Evolutionary conservation across 1,284 basidiomycete species (phyloP), one percentile per base, ranked within the genome.

Genomic region (Prillingera fragicola): DNA sequence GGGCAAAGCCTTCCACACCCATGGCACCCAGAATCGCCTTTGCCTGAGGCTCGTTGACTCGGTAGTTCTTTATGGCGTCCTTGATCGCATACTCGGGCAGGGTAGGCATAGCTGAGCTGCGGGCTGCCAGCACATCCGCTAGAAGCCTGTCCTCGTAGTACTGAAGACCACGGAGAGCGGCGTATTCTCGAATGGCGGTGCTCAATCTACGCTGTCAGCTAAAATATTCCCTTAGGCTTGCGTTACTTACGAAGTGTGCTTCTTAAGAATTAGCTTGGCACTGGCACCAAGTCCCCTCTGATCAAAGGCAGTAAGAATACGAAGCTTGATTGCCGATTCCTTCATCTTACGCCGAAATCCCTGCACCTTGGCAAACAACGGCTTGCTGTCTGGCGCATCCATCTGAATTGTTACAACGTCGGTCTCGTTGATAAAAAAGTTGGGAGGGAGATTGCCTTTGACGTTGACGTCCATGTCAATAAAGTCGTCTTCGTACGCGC

Each of bases 31-130:
- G 66, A 37, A 98, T 89, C 3, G 95, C 95, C 29, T 76, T 79
- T 4, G 94, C 94, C 69, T 99, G 95, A 3, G 95, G 94, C 64
- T 92, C 84, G 63, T 99, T 99, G 44, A 96, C 80, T 34, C 78
- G 76, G 63, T 86, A 86, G 1, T 72, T 73, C 10, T 75, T 63
- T 83, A 90, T 90, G 1, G 83, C 78, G 43, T 77, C 74, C 38
- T 78, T 67, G 8, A 94, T 64, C 17, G 84, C 81, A n/a, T 67
- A 67, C 7, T 62, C 50, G 8, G 81, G 74, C n/a, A 83, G 56
- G 17, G 62, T 62, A 14, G 78, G 67, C 35, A 78, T 73, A 23
- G 71, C 67, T 15, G 78, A 71, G 22, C 87, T 75, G 12, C 74
- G 73, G 2, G 88, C 86, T 19, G 75, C 74, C 39, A 96, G 71